These are phyloP conservation scores for Tylopilus cervinicoccineus DNA, from an alignment of 768 basidiomycete genomes.

Conservation along the genomic window DNA sequence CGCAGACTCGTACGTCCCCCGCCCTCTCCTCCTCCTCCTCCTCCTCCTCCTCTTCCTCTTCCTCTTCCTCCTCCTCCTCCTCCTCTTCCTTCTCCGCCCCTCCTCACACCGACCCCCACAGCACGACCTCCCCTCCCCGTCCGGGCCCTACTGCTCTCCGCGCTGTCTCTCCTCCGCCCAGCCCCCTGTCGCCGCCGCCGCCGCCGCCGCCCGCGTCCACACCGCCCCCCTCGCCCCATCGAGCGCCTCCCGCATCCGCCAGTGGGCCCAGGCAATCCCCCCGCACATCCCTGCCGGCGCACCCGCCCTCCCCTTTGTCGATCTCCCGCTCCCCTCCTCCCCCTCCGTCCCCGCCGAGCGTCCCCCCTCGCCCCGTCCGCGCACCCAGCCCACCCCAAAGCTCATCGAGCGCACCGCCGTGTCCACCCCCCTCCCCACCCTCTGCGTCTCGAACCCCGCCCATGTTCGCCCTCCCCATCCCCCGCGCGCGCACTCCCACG, in stretches of 20 bases:
- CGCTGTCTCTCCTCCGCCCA: constrained; percentile 36
- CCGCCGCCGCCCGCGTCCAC: constrained; percentile 20
- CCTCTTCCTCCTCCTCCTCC: not conserved
- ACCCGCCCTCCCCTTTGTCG: constrained; percentile 26
- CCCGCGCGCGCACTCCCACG: constrained; percentile 33
- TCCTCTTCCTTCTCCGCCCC: not conserved
- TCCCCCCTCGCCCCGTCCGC: constrained; percentile 20
- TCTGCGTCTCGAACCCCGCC: constrained; percentile 46
- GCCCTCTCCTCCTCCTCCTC: not conserved
- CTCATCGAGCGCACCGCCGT: constrained; percentile 33
- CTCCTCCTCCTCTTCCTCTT: not conserved
- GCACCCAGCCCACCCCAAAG: constrained; percentile 29
- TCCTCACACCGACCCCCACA: constrained; percentile 6
- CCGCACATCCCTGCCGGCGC: constrained; percentile 31
- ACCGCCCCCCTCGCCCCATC: not conserved
- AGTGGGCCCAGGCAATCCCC: constrained; percentile 31
- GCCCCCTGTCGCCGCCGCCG: constrained; percentile 31
- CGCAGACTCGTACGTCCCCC: constrained; percentile 48
- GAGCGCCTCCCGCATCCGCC: constrained; percentile 17
- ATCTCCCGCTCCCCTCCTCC: constrained; percentile 6
- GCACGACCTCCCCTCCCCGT: constrained; percentile 26
- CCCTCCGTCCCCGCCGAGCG: constrained; percentile 5
- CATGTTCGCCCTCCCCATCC: constrained; percentile 24
- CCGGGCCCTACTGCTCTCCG: constrained; percentile 54
- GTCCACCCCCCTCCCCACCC: constrained; percentile 39